Base-by-base conservation (phyloP, 768 basidiomycete genomes). In the Agaricus blazei region DNA sequence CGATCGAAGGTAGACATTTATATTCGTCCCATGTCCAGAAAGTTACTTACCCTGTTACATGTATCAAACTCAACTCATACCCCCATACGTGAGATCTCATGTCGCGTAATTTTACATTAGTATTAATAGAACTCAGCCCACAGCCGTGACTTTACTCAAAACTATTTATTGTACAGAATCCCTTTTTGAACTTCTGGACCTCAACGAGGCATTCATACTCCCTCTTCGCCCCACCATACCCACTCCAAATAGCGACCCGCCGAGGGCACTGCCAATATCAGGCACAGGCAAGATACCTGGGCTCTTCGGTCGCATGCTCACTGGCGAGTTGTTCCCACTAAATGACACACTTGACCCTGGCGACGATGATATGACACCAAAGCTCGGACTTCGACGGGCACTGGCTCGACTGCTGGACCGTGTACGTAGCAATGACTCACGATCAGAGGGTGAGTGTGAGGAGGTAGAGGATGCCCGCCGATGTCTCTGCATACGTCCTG, bases 381-480 rank as follows among this genome's bases (percentile, higher is more conserved):
- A 55, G 40, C 64, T 72, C 9, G 74, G 70, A 54, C 70, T 72
- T 34, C 64, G 66, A 36, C 67, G 64, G 6, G 69, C 56, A 41
- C 71, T 70, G 2, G 74, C 68, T 38, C 70, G 66, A 60, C 75
- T 77, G 51, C 65, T 76, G 3, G 77, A 78, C 51, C 76, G 58
- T 1, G 76, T 75, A 44, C 71, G 64, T 29, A 70, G 47, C 34
- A 70, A 65, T 1, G 72, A 62, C 59, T 75, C 77, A 46, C 66
- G 65, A 29, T 74, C 76, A 2, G 79, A 77, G 8, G 52, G 75
- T 0, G 78, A 75, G 6, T 78, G 75, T 1, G 85, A 84, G 3
- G 88, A 87, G 3, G 85, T 68, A 0, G 88, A 90, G 0, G 88
- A 90, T 3, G 87, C 85, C 23, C 89, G 82, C 2, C 90, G 84